Percentiles rank a stretch among this genome's conserved stretches.
Evolutionary conservation across 176 grass and related monocot genomes (phyloP).

Genomic region (Phoenix dactylifera): DNA sequence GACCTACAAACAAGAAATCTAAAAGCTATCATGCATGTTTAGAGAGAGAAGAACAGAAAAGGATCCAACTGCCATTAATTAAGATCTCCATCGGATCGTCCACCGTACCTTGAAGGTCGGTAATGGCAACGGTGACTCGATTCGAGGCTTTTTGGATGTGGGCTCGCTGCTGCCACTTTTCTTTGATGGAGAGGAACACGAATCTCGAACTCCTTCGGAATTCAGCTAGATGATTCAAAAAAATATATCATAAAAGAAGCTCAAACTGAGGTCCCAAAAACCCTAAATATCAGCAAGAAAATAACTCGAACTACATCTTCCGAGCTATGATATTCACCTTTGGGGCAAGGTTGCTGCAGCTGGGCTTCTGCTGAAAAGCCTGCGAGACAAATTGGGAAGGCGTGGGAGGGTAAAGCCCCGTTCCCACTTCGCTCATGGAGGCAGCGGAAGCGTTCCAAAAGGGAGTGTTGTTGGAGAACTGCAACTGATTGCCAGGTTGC

Average conservation of each 20-base stretch:
- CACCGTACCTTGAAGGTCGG: constrained; percentile 71
- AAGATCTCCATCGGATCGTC: constrained; percentile 5
- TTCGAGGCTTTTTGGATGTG: constrained; percentile 45
- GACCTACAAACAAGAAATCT: constrained; percentile 35
- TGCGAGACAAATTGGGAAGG: neutral
- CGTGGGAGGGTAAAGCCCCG: neutral
- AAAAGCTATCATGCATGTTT: constrained; percentile 8
- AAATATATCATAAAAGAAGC: neutral
- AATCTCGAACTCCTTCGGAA: constrained; percentile 1
- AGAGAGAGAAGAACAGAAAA: neutral
- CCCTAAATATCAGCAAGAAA: neutral
- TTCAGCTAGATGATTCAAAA: neutral
- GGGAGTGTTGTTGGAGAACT: constrained; percentile 5
- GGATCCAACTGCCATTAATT: neutral
- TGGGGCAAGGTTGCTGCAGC: neutral
- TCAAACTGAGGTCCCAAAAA: neutral
- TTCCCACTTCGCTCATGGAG: neutral
- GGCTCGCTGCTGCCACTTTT: constrained; percentile 10
- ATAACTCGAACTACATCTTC: neutral
- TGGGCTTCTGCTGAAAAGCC: neutral
- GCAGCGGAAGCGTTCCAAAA: constrained; percentile 1
- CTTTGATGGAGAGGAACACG: constrained; percentile 4
- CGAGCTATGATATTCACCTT: neutral
- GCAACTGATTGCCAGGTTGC: neutral
- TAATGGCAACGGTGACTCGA: constrained; percentile 44